phyloP scores from a whole-genome alignment of 108 stramenopile genomes.

The Skeletonema menzelii region DNA sequence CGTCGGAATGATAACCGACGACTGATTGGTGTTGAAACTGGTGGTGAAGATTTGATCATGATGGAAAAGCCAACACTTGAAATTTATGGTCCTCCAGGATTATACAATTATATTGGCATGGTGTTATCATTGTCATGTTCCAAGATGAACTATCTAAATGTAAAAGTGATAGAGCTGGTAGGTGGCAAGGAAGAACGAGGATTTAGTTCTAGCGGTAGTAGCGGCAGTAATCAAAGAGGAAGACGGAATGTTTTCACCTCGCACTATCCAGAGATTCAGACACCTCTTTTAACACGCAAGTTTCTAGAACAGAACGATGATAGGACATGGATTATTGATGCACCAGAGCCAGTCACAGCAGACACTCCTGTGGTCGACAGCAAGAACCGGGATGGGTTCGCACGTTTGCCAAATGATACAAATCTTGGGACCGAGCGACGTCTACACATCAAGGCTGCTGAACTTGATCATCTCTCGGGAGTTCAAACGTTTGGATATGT shows the following conservation, averaged over 20 bases:
- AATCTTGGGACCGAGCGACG: slow-evolving; percentile 13
- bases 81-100: slow-evolving; percentile 81
- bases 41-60: slow-evolving; percentile 6
- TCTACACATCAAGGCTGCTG: slow-evolving; percentile 71
- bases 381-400: slow-evolving; percentile 14
- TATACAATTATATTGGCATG: slow-evolving; percentile 78
- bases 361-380: background rate
- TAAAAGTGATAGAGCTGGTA: slow-evolving; percentile 69
- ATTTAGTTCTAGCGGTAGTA: background rate
- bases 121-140: slow-evolving; percentile 54
- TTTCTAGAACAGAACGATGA: slow-evolving; percentile 47
- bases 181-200: slow-evolving; percentile 60
- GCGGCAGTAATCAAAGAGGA: slow-evolving; percentile 28
- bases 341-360: slow-evolving; percentile 22
- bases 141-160: slow-evolving; percentile 49
- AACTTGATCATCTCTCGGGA: slow-evolving; percentile 72
- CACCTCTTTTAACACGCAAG: slow-evolving; percentile 12
- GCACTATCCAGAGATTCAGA: slow-evolving; percentile 65
- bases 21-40: slow-evolving; percentile 9
- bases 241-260: slow-evolving; percentile 52
- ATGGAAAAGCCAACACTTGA: slow-evolving; percentile 39
- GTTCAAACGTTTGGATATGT: slow-evolving; percentile 85
- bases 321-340: slow-evolving; percentile 68
- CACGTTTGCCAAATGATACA: slow-evolving; percentile 31
- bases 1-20: background rate